Conservation (phyloP, 2,329 filamentous ascomycete genomes). For the Pseudopyrenochaeta lycopersici region DNA sequence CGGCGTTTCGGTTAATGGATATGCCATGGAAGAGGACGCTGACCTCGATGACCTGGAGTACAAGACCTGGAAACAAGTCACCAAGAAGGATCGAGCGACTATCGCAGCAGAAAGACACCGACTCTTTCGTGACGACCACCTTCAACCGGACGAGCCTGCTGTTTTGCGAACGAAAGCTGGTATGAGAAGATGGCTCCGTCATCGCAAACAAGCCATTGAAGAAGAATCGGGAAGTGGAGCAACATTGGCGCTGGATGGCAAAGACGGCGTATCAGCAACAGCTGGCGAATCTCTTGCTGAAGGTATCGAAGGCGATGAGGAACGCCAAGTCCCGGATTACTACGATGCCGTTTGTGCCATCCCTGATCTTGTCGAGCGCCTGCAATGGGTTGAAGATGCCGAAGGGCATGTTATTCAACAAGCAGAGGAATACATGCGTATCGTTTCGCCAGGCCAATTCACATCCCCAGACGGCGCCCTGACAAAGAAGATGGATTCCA, state of each 20-base stretch:
- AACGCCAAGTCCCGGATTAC: slow-evolving; percentile 89
- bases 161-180: slow-evolving; percentile 83
- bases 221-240: slow-evolving; percentile 57
- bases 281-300: slow-evolving; percentile 84
- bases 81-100: slow-evolving; percentile 90
- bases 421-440: slow-evolving; percentile 81
- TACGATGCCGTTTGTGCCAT: slow-evolving; percentile 88
- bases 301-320: slow-evolving; percentile 84
- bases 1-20: slow-evolving; percentile 71
- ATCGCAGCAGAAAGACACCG: slow-evolving; percentile 86
- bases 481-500: slow-evolving; percentile 82
- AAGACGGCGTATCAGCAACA: slow-evolving; percentile 58
- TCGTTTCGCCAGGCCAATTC: slow-evolving; percentile 80
- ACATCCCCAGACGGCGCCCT: slow-evolving; percentile 77
- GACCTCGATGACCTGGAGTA: slow-evolving; percentile 91
- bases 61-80: slow-evolving; percentile 98
- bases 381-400: slow-evolving; percentile 88
- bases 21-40: slow-evolving; percentile 75
- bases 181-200: slow-evolving; percentile 87
- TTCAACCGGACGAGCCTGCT: slow-evolving; percentile 89
- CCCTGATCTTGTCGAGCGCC: slow-evolving; percentile 79
- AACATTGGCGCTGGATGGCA: slow-evolving; percentile 56
- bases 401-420: slow-evolving; percentile 91
- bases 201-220: slow-evolving; percentile 71
- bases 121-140: slow-evolving; percentile 83